Evolutionary conservation across 2,329 filamentous ascomycete species (phyloP), one percentile per base, ranked within the genome.

Genomic region (Dactylellina drechsleri): DNA sequence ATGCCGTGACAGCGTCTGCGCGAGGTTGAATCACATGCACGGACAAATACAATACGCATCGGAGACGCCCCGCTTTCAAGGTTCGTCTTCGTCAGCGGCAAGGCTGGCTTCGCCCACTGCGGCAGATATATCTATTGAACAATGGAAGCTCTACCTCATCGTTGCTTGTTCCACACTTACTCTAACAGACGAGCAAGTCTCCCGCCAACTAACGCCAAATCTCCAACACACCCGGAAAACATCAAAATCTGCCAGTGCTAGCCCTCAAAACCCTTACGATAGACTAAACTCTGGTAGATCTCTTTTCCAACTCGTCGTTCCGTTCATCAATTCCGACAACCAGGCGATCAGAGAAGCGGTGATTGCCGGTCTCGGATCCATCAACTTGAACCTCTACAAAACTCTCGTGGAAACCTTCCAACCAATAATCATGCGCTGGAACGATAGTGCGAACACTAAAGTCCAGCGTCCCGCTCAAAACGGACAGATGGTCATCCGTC

Each of bases 71-170:
- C 85, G 89, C 70, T 76, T 71, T 41, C 66, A 65, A 4, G 64
- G 70, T 83, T 18, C 84, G 79, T 45, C 20, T 23, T 23, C 23
- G 23, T 23, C 31, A 7, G 59, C 66, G 10, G 18, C 62, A 15
- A 75, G 71, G 49, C n/a, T 64, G 23, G 60, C 60, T 26, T 71
- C 62, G 47, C 56, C 59, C 15, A 77, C 77, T 8, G 89, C 15
- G 83, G 87, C 13, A 86, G 93, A 96, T 79, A 89, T 96, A 20
- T 86, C 97, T 68, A 89, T 99, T 71, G 96, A 98, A 82, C 95
- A 99, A 81, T 99, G 94, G 94, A 98, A 97, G 82, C 85, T 98
- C 1, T 98, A 98, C 81, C 86, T 99, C 26, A 93, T 97, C 66
- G 97, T 99, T 83, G 95, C 94, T 8, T 99, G 96, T 82, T 97